Evolutionary conservation across 768 basidiomycete species (phyloP).

Genomic region (Tricholoma saponaceum): DNA sequence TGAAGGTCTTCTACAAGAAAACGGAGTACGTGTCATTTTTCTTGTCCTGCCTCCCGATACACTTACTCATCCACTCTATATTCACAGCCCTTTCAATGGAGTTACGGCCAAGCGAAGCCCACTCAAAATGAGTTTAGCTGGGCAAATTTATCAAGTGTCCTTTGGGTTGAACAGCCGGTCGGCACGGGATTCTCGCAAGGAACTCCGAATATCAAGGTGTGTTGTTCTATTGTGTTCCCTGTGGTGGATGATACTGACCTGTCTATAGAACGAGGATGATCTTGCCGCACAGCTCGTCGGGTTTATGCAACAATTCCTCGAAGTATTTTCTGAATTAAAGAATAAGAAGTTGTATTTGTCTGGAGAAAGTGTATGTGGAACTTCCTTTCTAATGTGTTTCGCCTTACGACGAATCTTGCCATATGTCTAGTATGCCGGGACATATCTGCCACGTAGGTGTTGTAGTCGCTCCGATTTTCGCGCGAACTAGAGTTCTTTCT

Average conservation of each 20-base stretch:
- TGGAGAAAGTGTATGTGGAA: constrained; percentile 68
- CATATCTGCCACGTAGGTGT: constrained; percentile 50
- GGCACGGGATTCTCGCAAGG: constrained; percentile 79
- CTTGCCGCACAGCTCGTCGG: constrained; percentile 46
- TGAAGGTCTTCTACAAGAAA: constrained; percentile 69
- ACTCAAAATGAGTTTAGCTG: constrained; percentile 66
- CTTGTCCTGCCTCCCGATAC: background rate
- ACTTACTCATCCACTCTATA: background rate
- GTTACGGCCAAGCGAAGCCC: constrained; percentile 57
- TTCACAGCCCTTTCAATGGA: constrained; percentile 63
- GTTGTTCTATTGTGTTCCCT: background rate
- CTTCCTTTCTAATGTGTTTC: background rate
- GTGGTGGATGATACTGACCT: background rate
- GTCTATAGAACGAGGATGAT: constrained; percentile 41
- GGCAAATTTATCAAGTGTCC: constrained; percentile 73
- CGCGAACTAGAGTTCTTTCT: background rate
- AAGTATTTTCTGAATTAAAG: constrained; percentile 71
- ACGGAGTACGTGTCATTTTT: constrained; percentile 46
- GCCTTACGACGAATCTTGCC: background rate
- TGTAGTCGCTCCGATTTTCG: background rate
- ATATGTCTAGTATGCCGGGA: constrained; percentile 59
- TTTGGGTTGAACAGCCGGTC: constrained; percentile 78
- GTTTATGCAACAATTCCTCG: constrained; percentile 73
- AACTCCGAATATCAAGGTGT: constrained; percentile 53
- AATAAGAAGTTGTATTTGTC: constrained; percentile 65